Evolutionary conservation across 306 rosid species (phyloP), one percentile per base, ranked within the genome.

Genomic region (Acmispon strigosus): DNA sequence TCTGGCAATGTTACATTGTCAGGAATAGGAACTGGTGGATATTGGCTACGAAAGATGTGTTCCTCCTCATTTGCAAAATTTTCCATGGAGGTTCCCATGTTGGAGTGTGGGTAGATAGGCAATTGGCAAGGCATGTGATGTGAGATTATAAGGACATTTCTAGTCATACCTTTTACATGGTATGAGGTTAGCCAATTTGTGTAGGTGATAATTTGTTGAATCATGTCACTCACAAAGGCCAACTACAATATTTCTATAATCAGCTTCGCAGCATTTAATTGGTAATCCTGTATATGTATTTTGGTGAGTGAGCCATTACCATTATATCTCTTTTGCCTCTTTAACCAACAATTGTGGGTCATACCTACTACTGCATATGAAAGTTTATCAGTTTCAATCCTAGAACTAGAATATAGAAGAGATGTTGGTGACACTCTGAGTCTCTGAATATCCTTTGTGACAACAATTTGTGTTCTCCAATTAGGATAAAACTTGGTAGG

Each of bases 1-100:
- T 94, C 87, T 0, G 97, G 99, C 70, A 94, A 47, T 10, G 96
- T 94, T 39, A 87, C 72, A 13, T 91, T 52, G 11, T 85, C 87
- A 0, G 97, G 99, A 24, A 94, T 74, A 2, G 73, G 83, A n/a
- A 91, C 91, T 0, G 84, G 49, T 0, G 84, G 48, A 37, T 54
- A 53, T 56, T 82, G 86, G 85, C 97, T 90, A 4, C 50, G 69
- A 41, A 90, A 91, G 42, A 94, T 78, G 62, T 81, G 82, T 36
- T 89, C 89, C 9, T 92, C 82, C 8, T 92, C 87, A 17, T 66
- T 51, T 36, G 62, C 10, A 3, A 20, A 10, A 50, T 73, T 83
- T 15, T 68, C 66, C 6, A 19, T 37, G 53, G 13, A 54, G 13
- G 86, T 78, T 66, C 82, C 87, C 91, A 84, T 85, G 29, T n/a